These are phyloP conservation scores for Scorias spongiosa DNA, from an alignment of 2,329 filamentous ascomycete genomes.

Conservation along the genomic window DNA sequence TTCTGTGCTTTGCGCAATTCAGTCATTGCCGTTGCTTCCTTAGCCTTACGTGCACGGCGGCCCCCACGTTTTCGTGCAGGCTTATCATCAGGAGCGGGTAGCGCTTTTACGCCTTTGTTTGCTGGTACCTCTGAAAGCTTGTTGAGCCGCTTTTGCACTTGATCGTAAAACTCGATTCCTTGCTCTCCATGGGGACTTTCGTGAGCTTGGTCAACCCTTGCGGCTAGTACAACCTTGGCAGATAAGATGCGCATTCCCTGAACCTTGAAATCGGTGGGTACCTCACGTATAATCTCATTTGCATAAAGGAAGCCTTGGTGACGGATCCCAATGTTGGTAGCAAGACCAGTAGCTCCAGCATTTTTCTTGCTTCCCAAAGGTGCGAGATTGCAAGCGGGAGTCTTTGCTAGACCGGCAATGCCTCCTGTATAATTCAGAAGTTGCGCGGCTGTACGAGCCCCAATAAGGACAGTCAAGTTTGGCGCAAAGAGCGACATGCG, in stretches of 20 bases:
- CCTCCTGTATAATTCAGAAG: slow-evolving; percentile 92
- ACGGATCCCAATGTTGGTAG: slow-evolving; percentile 79
- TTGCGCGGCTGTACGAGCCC: slow-evolving; percentile 84
- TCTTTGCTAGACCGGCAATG: slow-evolving; percentile 74
- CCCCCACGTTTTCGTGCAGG: slow-evolving; percentile 85
- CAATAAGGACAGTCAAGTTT: slow-evolving; percentile 79
- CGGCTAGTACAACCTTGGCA: slow-evolving; percentile 85
- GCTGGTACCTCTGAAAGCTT: slow-evolving; percentile 85
- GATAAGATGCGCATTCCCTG: slow-evolving; percentile 92
- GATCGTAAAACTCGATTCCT: slow-evolving; percentile 66
- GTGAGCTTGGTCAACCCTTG: slow-evolving; percentile 76
- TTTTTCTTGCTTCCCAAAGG: slow-evolving; percentile 84
- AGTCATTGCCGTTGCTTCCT: slow-evolving; percentile 94
- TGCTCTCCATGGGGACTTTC: slow-evolving; percentile 66
- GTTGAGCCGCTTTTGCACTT: slow-evolving; percentile 73
- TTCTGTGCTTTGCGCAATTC: slow-evolving; percentile 94
- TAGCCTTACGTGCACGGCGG: slow-evolving; percentile 76
- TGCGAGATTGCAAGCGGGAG: slow-evolving; percentile 81
- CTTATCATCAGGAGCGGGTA: slow-evolving; percentile 91
- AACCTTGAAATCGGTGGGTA: slow-evolving; percentile 74
- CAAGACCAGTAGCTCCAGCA: slow-evolving; percentile 57
- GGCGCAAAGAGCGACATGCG: slow-evolving; percentile 94
- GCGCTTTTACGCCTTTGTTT: slow-evolving; percentile 72
- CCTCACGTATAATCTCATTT: slow-evolving; percentile 72
- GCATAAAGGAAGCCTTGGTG: slow-evolving; percentile 91